Conservation (phyloP, 2,329 filamentous ascomycete genomes). For the Alternaria alternata region DNA sequence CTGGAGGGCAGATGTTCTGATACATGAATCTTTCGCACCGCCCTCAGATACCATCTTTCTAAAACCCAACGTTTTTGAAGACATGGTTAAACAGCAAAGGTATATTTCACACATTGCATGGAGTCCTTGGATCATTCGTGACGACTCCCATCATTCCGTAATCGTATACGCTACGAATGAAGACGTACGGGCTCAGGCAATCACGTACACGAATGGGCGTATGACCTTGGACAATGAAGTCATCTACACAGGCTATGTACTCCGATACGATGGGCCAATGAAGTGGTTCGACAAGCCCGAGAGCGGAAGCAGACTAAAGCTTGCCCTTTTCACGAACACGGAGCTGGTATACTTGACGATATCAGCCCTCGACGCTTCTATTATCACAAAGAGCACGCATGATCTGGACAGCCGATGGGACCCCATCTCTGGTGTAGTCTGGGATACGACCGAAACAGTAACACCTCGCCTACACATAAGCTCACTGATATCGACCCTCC, state of each 20-base stretch:
- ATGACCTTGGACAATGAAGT: constrained; percentile 35
- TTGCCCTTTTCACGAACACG: constrained; percentile 45
- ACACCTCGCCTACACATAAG: constrained; percentile 46
- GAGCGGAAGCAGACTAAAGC: constrained; percentile 24
- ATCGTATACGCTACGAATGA: constrained; percentile 49
- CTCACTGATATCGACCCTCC: constrained; percentile 48
- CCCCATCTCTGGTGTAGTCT: constrained; percentile 45
- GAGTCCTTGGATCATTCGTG: constrained; percentile 49
- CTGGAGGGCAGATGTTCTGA: constrained; percentile 43
- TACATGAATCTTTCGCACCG: constrained; percentile 31
- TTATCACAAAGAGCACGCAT: constrained; percentile 32
- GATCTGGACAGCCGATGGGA: constrained; percentile 56
- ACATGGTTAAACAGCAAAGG: constrained; percentile 42
- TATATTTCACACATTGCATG: constrained; percentile 49
- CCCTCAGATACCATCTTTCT: constrained; percentile 20
- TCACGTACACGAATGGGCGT: constrained; percentile 24
- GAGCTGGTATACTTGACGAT: constrained; percentile 39
- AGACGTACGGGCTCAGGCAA: constrained; percentile 36
- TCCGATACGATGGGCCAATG: constrained; percentile 38
- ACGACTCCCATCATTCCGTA: constrained; percentile 36
- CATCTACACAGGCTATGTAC: constrained; percentile 29
- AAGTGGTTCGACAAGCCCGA: constrained; percentile 37
- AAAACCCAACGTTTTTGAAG: constrained; percentile 38
- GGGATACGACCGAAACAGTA: constrained; percentile 35
- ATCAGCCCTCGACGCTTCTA: constrained; percentile 32